Percentiles rank a stretch among this genome's conserved stretches.
These are phyloP conservation scores for Spencermartinsiella ligniputridi DNA, from an alignment of 1,139 yeast species.

Conservation along the genomic window DNA sequence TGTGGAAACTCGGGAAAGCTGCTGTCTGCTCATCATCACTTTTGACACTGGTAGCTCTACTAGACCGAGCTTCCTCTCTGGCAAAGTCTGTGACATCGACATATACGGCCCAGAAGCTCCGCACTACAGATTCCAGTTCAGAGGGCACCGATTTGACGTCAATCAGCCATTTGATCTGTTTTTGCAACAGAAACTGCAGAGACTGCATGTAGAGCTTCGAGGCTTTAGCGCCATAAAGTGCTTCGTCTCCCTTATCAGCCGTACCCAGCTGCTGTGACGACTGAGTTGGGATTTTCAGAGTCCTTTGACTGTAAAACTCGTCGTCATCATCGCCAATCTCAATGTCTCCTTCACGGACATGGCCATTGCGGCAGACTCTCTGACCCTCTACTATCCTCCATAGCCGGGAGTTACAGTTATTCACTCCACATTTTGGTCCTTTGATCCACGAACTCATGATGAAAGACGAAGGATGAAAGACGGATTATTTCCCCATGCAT, in stretches of 20 bases:
- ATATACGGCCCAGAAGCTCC: conserved; percentile 48
- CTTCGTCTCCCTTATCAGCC: conserved; percentile 15
- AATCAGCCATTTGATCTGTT: conserved; percentile 44
- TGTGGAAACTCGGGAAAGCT: conserved; percentile 5
- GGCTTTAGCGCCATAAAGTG: conserved; percentile 53
- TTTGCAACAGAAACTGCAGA: conserved; percentile 51
- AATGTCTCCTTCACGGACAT: conserved; percentile 74
- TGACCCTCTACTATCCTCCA: conserved; percentile 73
- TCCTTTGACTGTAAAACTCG: conserved; percentile 14
- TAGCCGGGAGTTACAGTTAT: conserved; percentile 76
- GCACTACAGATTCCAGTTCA: conserved; percentile 42
- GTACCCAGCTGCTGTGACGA: conserved; percentile 20
- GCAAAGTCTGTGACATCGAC: conserved; percentile 29
- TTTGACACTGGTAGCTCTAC: conserved; percentile 6
- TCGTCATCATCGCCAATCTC: conserved; percentile 61
- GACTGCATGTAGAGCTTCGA: conserved; percentile 44
- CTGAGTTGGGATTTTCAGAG: conserved; percentile 23
- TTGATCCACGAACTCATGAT: conserved; percentile 42
- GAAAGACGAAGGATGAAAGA: too few species aligned
- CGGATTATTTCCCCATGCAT: too few species aligned
- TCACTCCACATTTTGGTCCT: conserved; percentile 85
- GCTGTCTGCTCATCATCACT: conserved; percentile 4
- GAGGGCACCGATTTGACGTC: conserved; percentile 32
- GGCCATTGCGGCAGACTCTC: conserved; percentile 84
- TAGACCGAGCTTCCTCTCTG: conserved; percentile 5